phyloP scores from a whole-genome alignment of 495 filamentous ascomycete genomes.

The Lophiotrema nucula region DNA sequence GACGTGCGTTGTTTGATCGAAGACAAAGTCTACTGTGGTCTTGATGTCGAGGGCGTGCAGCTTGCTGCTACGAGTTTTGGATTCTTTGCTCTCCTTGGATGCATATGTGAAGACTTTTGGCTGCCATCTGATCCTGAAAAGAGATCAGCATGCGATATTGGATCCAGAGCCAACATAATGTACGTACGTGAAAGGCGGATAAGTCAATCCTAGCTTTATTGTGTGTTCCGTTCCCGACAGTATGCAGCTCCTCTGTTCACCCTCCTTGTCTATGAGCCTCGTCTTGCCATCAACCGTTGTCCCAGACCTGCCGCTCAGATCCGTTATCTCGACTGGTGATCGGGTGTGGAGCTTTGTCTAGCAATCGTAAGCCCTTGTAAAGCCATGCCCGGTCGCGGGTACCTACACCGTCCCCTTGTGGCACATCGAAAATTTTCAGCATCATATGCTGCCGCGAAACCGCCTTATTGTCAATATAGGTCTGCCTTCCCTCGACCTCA shows the following conservation, averaged over 20 bases:
- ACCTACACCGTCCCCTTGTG: constrained; percentile 66
- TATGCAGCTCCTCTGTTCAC: constrained; percentile 51
- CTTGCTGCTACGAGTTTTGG: constrained; percentile 1
- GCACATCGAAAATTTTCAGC: constrained; percentile 66
- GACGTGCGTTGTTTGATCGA: constrained; percentile 76
- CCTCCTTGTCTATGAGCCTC: constrained; percentile 1
- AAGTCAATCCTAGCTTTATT: constrained; percentile 65
- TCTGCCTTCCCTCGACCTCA: constrained; percentile 44
- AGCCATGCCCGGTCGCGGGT: not conserved
- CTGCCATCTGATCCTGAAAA: constrained; percentile 70
- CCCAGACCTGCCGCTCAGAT: constrained; percentile 67
- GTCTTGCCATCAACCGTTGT: constrained; percentile 69
- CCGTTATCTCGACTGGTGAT: constrained; percentile 59
- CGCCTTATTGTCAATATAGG: constrained; percentile 64
- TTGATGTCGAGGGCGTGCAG: constrained; percentile 75
- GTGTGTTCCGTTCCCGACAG: constrained; percentile 58
- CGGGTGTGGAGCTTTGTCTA: constrained; percentile 61
- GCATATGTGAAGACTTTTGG: constrained; percentile 80
- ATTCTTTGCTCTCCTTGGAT: constrained; percentile 63
- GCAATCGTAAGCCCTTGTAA: not conserved
- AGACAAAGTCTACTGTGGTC: constrained; percentile 67
- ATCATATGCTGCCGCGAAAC: constrained; percentile 90
- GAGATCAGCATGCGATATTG: not conserved
- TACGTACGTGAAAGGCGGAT: constrained; percentile 52
- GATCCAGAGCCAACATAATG: not conserved